These are phyloP conservation scores for Prunus padus DNA, from an alignment of 306 rosid genomes.

Conservation along the genomic window DNA sequence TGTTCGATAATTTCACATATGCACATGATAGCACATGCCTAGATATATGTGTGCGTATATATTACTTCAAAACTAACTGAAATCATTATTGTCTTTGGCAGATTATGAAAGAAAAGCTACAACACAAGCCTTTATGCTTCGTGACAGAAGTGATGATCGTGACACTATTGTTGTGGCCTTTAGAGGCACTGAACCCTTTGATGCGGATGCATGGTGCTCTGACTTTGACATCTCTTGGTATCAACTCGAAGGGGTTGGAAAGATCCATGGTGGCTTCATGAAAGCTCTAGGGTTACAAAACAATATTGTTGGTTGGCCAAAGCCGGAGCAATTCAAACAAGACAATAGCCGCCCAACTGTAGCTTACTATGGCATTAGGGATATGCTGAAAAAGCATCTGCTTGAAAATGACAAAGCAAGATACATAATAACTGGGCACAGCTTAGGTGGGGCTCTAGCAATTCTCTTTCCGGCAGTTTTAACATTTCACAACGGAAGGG, in stretches of 20 bases:
- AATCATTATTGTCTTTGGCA: slow-evolving; percentile 2
- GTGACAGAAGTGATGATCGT: slow-evolving; percentile 41
- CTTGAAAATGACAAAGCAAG: slow-evolving; percentile 16
- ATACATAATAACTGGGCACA: slow-evolving; percentile 28
- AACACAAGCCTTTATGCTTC: slow-evolving; percentile 54
- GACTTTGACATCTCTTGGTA: slow-evolving; percentile 88
- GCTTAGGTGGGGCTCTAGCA: slow-evolving; percentile 37
- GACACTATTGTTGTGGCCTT: slow-evolving; percentile 73
- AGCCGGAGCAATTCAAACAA: slow-evolving; percentile 32
- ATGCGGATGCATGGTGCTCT: slow-evolving; percentile 76
- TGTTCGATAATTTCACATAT: too few relatives aligned
- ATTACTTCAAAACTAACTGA: background rate
- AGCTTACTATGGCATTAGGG: slow-evolving; percentile 53
- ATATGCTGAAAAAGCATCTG: slow-evolving; percentile 4
- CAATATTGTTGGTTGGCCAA: slow-evolving; percentile 49
- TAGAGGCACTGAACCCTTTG: slow-evolving; percentile 76
- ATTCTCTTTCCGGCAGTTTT: slow-evolving; percentile 32
- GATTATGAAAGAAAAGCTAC: slow-evolving; percentile 60
- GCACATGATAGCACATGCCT: background rate
- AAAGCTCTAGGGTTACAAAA: slow-evolving; percentile 67
- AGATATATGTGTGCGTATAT: background rate
- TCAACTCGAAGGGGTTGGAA: slow-evolving; percentile 45
- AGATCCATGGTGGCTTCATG: slow-evolving; percentile 76
- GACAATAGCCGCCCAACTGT: slow-evolving; percentile 24
- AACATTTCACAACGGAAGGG: slow-evolving; percentile 53